A percentile compares a stretch with the other conserved stretches of the same genome.
Evolutionary conservation across 2,329 filamentous ascomycete genomes (phyloP).

Genomic region (Trichoderma atrobrunneum): DNA sequence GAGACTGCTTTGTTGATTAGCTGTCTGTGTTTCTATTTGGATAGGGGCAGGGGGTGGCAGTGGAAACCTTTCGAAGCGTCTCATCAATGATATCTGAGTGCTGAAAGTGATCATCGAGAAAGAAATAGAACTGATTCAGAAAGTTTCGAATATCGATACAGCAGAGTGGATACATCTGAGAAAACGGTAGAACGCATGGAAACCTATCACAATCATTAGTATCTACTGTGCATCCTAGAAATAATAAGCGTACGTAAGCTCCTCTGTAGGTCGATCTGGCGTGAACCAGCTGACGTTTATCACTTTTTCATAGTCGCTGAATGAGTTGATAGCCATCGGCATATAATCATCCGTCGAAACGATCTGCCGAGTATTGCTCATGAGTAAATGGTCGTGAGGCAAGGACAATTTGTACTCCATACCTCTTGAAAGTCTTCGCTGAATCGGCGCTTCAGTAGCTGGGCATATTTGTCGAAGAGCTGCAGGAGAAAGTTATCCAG

Average conservation of each 20-base stretch:
- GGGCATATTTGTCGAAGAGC: constrained; percentile 90
- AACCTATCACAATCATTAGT: constrained; percentile 54
- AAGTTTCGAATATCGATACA: constrained; percentile 99
- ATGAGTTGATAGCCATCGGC: constrained; percentile 93
- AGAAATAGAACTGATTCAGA: constrained; percentile 96
- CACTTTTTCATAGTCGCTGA: constrained; percentile 92
- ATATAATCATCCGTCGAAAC: constrained; percentile 97
- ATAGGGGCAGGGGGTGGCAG: not conserved
- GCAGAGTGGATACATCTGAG: constrained; percentile 97
- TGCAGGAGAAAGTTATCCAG: constrained; percentile 84
- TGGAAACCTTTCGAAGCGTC: constrained; percentile 69
- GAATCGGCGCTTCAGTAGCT: constrained; percentile 84
- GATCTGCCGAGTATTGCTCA: constrained; percentile 44
- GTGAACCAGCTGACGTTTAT: constrained; percentile 95
- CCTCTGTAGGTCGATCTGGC: constrained; percentile 72
- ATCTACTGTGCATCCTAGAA: not conserved
- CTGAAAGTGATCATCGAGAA: constrained; percentile 93
- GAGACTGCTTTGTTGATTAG: constrained; percentile 52
- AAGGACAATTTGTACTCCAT: constrained; percentile 20
- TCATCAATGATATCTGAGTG: constrained; percentile 88
- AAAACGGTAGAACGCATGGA: constrained; percentile 94
- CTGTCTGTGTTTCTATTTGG: not conserved
- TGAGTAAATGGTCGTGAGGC: not conserved
- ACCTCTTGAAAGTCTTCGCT: constrained; percentile 95
- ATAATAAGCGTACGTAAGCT: constrained; percentile 61